Evolutionary conservation across 1,139 yeast genomes (phyloP).

Genomic region (Cylindricascospora bacillispora): DNA sequence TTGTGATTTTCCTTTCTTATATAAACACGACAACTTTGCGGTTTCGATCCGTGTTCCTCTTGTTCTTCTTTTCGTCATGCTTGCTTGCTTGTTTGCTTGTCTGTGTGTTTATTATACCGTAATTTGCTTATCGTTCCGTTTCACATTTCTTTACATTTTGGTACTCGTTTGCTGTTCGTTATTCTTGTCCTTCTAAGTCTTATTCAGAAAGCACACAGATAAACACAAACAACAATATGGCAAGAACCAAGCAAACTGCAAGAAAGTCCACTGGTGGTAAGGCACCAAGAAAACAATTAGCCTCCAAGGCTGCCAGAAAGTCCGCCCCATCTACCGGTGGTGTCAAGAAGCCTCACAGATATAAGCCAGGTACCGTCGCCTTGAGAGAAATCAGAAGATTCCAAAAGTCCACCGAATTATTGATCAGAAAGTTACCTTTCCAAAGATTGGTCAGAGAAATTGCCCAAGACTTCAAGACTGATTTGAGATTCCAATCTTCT

Average conservation of each 20-base stretch:
- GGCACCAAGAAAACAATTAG: constrained; percentile 98
- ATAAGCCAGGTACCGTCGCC: constrained; percentile 99
- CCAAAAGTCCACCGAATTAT: constrained; percentile 94
- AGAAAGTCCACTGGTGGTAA: constrained; percentile 99
- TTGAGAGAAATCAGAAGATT: constrained; percentile 99
- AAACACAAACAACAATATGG: too few relatives aligned
- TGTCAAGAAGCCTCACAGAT: constrained; percentile 99
- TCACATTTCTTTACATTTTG: too few relatives aligned
- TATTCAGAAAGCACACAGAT: too few relatives aligned
- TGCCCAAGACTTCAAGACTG: constrained; percentile 97
- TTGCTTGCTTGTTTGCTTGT: too few relatives aligned
- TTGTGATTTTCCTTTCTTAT: too few relatives aligned
- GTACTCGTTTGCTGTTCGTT: too few relatives aligned
- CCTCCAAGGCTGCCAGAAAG: constrained; percentile 98
- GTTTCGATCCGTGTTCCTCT: too few relatives aligned
- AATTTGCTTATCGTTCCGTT: too few relatives aligned
- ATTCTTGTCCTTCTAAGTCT: too few relatives aligned
- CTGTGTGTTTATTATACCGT: too few relatives aligned
- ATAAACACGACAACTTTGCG: too few relatives aligned
- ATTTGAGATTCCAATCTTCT: constrained; percentile 95
- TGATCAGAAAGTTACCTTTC: constrained; percentile 97
- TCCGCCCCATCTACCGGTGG: constrained; percentile 98
- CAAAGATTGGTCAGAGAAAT: constrained; percentile 97
- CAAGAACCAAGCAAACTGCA: constrained; percentile 98
- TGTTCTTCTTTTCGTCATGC: too few relatives aligned